These are phyloP conservation scores for Xylaria sp. DNA, from an alignment of 2,329 filamentous ascomycete genomes.

Conservation along the genomic window DNA sequence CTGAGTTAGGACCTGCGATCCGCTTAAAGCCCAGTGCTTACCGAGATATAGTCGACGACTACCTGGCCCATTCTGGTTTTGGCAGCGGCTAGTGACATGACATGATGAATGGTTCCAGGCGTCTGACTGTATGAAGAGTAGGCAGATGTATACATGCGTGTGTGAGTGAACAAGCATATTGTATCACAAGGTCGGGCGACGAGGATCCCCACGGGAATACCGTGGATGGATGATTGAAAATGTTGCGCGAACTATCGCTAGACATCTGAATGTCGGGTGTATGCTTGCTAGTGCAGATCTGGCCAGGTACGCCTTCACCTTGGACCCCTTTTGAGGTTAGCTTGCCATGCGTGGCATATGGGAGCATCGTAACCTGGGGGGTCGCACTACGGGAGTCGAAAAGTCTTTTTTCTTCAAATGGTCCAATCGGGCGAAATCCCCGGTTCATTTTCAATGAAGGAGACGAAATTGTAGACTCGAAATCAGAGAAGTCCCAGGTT, in stretches of 20 bases:
- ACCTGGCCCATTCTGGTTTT: constrained; percentile 7
- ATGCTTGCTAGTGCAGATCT: constrained; percentile 30
- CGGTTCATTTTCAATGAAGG: not conserved
- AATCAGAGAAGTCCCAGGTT: not conserved
- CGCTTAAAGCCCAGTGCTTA: not conserved
- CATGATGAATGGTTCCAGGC: constrained; percentile 21
- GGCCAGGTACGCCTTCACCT: constrained; percentile 13
- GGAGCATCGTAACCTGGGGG: not conserved
- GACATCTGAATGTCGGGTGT: constrained; percentile 23
- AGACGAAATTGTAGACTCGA: not conserved
- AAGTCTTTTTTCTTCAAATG: too few relatives aligned
- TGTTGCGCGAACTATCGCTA: constrained; percentile 26
- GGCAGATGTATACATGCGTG: constrained; percentile 8
- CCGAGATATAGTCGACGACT: constrained; percentile 8
- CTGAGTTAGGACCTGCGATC: not conserved
- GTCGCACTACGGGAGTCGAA: not conserved
- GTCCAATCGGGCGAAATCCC: too few relatives aligned
- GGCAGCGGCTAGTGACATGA: constrained; percentile 35
- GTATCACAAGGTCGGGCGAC: constrained; percentile 19
- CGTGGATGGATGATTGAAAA: constrained; percentile 17
- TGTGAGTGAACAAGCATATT: not conserved
- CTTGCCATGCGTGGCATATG: constrained; percentile 8
- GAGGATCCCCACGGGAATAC: constrained; percentile 17
- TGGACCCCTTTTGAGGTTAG: constrained; percentile 4
- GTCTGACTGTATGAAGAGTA: not conserved